phyloP scores from a whole-genome alignment of 139 green algal genomes.

The Nannochloris sp. region DNA sequence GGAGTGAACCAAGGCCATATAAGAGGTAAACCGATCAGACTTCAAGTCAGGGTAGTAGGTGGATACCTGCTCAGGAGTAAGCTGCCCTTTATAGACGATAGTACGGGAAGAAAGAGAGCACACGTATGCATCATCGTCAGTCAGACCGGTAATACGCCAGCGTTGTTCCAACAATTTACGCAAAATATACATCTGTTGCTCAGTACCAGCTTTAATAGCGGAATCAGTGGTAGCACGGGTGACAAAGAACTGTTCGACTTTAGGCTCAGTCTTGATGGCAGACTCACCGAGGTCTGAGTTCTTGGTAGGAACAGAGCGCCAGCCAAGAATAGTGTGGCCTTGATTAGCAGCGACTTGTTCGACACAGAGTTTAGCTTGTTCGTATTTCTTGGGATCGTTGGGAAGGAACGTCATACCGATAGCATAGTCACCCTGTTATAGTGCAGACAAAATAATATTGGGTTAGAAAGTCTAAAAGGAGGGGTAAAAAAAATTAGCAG shows the following conservation, averaged over 20 bases:
- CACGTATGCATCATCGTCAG: slow-evolving; percentile 82
- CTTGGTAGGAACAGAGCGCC: slow-evolving; percentile 80
- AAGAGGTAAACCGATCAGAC: slow-evolving; percentile 65
- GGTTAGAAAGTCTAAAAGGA: too few relatives aligned
- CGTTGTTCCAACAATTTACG: slow-evolving; percentile 70
- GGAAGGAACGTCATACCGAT: slow-evolving; percentile 87
- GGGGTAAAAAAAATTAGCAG: background rate
- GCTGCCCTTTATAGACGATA: slow-evolving; percentile 96
- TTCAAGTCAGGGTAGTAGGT: slow-evolving; percentile 83
- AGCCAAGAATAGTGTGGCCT: slow-evolving; percentile 70
- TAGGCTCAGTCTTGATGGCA: slow-evolving; percentile 70
- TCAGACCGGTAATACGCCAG: slow-evolving; percentile 21
- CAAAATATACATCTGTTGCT: slow-evolving; percentile 76
- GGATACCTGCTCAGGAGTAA: slow-evolving; percentile 77
- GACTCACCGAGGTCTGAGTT: slow-evolving; percentile 68
- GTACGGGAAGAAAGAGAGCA: slow-evolving; percentile 83
- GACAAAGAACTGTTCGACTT: slow-evolving; percentile 88
- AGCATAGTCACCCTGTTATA: slow-evolving; percentile 65
- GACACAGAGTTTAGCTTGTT: slow-evolving; percentile 47
- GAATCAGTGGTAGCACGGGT: slow-evolving; percentile 8
- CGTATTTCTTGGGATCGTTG: slow-evolving; percentile 46
- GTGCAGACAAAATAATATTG: too few relatives aligned
- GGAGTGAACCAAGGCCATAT: slow-evolving; percentile 90
- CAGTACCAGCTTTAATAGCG: slow-evolving; percentile 28
- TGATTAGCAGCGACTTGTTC: slow-evolving; percentile 46